Base-by-base conservation (phyloP, 2,329 filamentous ascomycete species). In the Geosmithia morbida region DNA sequence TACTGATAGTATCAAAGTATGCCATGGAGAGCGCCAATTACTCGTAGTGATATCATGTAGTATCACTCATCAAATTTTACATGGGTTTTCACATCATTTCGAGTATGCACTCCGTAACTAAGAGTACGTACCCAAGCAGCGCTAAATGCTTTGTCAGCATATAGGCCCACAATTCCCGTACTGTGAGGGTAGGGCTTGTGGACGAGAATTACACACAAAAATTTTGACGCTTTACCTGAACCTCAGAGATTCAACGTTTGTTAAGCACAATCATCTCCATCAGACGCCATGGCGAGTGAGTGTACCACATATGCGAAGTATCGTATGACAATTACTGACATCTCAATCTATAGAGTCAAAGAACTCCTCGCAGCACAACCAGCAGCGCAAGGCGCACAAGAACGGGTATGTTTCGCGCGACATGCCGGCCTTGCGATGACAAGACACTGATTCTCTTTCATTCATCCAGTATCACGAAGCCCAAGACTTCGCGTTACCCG, bases 311-410 rank as follows among this genome's bases (percentile, higher is more conserved):
- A 18, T 7, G 20, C 44, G 46, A 47, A 47, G 3, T 11, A 14
- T 6, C 11, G 26, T 37, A 16, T 22, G 16, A 20, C 29, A 41
- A 16, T 37, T 44, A 18, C 33, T 46, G 18, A 46, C 45, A 44
- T 22, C 20, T 2, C 33, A 19, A 19, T 46, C 46, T 40, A 50
- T 68, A 96, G 89, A 97, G 81, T 97, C 92, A 65, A 97, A 97
- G 88, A 97, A 97, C 84, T 94, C 87, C 76, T 96, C 90, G 66
- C 90, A 97, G 81, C 88, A 96, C 78, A 96, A 96, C 77, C 85
- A 92, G 83, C 81, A 80, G 71, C 85, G 85, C 79, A 98, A 98
- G 86, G 89, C 88, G 75, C 92, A 98, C 84, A 83, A 85, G 69
- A 98, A 98, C 80, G 92, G 92, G 90, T 96, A 84, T 29, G 45